Evolutionary conservation across 2,329 filamentous ascomycete genomes (phyloP).

Genomic region (Fusarium sp.): DNA sequence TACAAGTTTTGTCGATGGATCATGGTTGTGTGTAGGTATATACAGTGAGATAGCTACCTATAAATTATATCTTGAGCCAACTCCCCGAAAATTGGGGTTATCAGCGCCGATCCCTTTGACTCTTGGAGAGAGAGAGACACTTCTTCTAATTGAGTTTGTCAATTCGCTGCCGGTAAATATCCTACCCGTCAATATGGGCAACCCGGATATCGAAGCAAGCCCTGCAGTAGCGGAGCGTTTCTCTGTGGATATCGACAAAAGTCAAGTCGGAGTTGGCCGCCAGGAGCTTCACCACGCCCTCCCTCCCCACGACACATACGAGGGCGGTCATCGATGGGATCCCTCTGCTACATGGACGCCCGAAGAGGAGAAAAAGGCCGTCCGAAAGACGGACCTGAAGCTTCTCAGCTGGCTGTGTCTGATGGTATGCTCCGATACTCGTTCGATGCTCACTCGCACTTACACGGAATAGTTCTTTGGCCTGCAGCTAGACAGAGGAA

Average conservation of each 20-base stretch:
- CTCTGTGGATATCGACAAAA: constrained; percentile 44
- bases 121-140: constrained; percentile 1
- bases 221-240: constrained; percentile 40
- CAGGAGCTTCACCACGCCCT: constrained; percentile 50
- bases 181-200: constrained; percentile 35
- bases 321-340: constrained; percentile 57
- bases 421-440: constrained; percentile 49
- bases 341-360: constrained; percentile 61
- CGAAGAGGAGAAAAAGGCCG: constrained; percentile 65
- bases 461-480: constrained; percentile 63
- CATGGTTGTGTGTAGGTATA: constrained; percentile 14
- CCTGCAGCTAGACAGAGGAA: constrained; percentile 71
- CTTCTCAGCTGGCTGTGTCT: constrained; percentile 57
- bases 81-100: constrained; percentile 19
- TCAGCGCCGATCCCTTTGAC: constrained; percentile 15
- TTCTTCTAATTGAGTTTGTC: background rate
- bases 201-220: constrained; percentile 46
- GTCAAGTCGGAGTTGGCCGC: constrained; percentile 51
- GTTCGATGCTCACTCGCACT: constrained; percentile 13
- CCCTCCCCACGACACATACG: constrained; percentile 50
- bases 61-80: constrained; percentile 36
- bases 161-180: background rate
- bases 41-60: constrained; percentile 8
- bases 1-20: constrained; percentile 3
- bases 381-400: constrained; percentile 62